phyloP scores from a whole-genome alignment of 148 eudicot genomes.

The Fagopyrum homotropicum region DNA sequence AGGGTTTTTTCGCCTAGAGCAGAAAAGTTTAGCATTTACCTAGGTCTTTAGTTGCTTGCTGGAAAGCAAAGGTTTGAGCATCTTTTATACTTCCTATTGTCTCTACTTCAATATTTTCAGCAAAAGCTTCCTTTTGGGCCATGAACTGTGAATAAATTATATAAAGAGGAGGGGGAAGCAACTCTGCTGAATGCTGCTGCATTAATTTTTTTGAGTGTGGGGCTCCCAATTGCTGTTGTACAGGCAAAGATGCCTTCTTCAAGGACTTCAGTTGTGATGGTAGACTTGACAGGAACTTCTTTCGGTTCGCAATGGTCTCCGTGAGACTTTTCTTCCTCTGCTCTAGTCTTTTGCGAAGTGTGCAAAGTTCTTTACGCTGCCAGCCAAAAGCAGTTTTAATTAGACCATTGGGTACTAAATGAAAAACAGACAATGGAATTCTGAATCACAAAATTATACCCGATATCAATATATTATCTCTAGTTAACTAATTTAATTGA shows the following conservation, averaged over 20 bases:
- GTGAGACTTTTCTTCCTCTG: slow-evolving; percentile 59
- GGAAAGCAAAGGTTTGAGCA: slow-evolving; percentile 74
- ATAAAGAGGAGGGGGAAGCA: slow-evolving; percentile 92
- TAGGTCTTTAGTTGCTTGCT: slow-evolving; percentile 63
- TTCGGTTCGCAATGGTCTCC: slow-evolving; percentile 70
- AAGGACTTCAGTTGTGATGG: slow-evolving; percentile 95
- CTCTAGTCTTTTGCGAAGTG: slow-evolving; percentile 67
- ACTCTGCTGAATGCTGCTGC: slow-evolving; percentile 77
- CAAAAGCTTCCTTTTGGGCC: slow-evolving; percentile 96
- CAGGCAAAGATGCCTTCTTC: slow-evolving; percentile 92
- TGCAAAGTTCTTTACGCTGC: slow-evolving; percentile 95
- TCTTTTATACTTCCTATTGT: slow-evolving; percentile 78
- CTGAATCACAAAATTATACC: not conserved
- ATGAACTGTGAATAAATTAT: slow-evolving; percentile 79
- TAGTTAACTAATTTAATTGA: not conserved
- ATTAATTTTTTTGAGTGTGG: slow-evolving; percentile 67
- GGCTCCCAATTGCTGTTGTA: slow-evolving; percentile 77
- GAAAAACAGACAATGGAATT: not conserved
- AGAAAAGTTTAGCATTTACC: slow-evolving; percentile 27
- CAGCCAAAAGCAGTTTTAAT: slow-evolving; percentile 16
- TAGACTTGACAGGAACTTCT: slow-evolving; percentile 86
- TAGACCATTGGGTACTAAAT: not conserved
- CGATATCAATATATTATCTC: not conserved
- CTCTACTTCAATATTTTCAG: slow-evolving; percentile 77
- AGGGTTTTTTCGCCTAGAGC: too few species aligned